These are phyloP conservation scores for Fusarium sp. DNA, from an alignment of 2,329 filamentous ascomycete species.

Conservation along the genomic window DNA sequence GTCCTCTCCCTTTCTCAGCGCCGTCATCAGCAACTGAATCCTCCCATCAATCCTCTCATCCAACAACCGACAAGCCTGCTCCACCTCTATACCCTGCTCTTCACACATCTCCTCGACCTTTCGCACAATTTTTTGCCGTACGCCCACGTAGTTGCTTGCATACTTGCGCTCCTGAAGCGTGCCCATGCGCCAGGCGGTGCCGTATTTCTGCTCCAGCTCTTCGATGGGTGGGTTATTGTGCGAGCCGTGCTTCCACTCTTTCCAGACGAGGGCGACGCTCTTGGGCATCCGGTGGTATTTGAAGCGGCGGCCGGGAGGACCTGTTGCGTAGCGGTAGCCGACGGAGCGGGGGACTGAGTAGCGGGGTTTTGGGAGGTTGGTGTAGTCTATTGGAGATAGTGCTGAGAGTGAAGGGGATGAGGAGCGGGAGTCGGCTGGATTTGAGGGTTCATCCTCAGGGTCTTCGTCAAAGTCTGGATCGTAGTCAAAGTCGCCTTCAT, in stretches of 20 bases:
- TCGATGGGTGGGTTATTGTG: slow-evolving; percentile 43
- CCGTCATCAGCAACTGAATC: slow-evolving; percentile 42
- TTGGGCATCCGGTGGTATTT: slow-evolving; percentile 45
- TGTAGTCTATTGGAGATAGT: neutral
- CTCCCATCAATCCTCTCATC: slow-evolving; percentile 45
- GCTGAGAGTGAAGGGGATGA: neutral
- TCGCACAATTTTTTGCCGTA: slow-evolving; percentile 40
- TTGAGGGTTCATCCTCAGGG: neutral
- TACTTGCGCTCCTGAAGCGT: slow-evolving; percentile 42
- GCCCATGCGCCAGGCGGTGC: slow-evolving; percentile 42
- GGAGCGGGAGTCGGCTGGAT: neutral
- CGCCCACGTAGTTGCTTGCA: slow-evolving; percentile 47
- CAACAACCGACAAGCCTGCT: slow-evolving; percentile 32
- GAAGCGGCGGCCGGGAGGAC: slow-evolving; percentile 35
- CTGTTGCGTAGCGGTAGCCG: slow-evolving; percentile 34
- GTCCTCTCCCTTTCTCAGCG: slow-evolving; percentile 39
- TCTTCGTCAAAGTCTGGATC: slow-evolving; percentile 2
- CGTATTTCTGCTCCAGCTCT: slow-evolving; percentile 38
- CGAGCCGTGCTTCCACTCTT: slow-evolving; percentile 44
- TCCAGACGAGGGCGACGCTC: slow-evolving; percentile 42
- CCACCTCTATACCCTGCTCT: neutral
- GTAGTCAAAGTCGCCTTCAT: neutral
- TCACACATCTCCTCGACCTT: slow-evolving; percentile 41
- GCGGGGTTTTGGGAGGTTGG: slow-evolving; percentile 22
- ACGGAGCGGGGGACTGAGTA: slow-evolving; percentile 40